Evolutionary conservation across 495 filamentous ascomycete genomes (phyloP), one percentile per base, ranked within the genome.

Genomic region (Acidomyces sp.): DNA sequence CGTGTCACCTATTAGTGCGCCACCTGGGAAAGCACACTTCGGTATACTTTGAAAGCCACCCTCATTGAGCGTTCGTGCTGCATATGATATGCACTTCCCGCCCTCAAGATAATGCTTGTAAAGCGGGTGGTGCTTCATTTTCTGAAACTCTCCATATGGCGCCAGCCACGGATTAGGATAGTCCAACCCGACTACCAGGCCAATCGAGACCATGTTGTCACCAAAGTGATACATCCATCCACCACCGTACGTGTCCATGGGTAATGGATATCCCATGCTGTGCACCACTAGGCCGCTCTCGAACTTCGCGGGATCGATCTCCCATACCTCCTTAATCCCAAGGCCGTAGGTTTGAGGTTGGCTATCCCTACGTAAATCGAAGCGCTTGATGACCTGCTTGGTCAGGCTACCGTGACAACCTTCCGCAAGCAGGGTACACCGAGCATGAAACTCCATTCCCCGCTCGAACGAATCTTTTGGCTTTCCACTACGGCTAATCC

Each of bases 191-290:
- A 93, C 83, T 13, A 99, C 90, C 23, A 95, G 70, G 10, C 90
- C 90, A 31, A 99, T 71, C 52, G 81, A 88, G 49, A 96, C 90
- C 51, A 95, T 75, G 60, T 96, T 96, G 48, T 96, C 87, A 16
- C 86, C 90, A 56, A 96, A 97, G 60, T 99, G 90, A 53, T 99
- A 99, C 77, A 99, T 85, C 81, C 82, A 99, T 27, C 82, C 85
- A 50, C 90, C 90, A 49, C 90, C 90, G 48, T 99, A 99, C 3
- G 86, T 93, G 58, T 94, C 80, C 53, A 62, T 68, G 6, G 87
- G 78, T 21, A 99, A 61, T 11, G 90, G 90, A 55, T 93, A 96
- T 11, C 90, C 90, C 79, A 99, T 76, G 3, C 86, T 84, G 65
- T 99, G 92, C 6, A 73, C 69, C 32, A 95, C 71, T 59, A 92